These are phyloP conservation scores for Ehretia macrophylla DNA, from an alignment of 257 asterid genomes.

Conservation along the genomic window DNA sequence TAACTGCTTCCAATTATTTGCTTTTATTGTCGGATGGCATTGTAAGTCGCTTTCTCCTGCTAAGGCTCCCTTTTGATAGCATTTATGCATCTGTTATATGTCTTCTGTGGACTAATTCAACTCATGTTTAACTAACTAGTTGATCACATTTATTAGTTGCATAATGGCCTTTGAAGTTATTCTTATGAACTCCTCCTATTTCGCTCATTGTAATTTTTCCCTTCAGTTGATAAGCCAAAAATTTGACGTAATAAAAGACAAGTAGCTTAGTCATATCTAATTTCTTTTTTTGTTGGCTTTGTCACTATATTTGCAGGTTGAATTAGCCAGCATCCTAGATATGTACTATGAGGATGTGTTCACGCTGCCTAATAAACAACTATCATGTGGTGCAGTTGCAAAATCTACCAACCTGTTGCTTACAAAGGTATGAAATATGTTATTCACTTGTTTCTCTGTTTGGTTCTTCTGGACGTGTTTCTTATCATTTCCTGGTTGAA, in stretches of 20 bases:
- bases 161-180: background rate
- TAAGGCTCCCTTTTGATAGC: background rate
- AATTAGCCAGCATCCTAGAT: conserved; percentile 68
- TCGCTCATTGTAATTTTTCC: background rate
- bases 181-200: background rate
- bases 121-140: too few relatives aligned
- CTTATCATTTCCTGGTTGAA: background rate
- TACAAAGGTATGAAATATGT: conserved; percentile 44
- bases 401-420: conserved; percentile 38
- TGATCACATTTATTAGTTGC: too few relatives aligned
- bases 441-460: too few relatives aligned
- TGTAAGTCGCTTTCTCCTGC: too few relatives aligned
- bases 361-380: conserved; percentile 65
- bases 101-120: background rate
- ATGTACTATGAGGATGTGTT: conserved; percentile 83
- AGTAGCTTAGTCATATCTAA: background rate
- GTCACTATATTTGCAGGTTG: conserved; percentile 45
- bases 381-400: conserved; percentile 49
- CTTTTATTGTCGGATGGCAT: too few relatives aligned
- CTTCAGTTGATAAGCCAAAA: too few relatives aligned
- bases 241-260: too few relatives aligned
- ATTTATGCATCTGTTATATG: background rate
- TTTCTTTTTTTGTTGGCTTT: background rate
- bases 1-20: too few relatives aligned
- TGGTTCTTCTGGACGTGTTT: background rate